phyloP scores from a whole-genome alignment of 2,329 filamentous ascomycete species.

The Sporothrix variecibatus region DNA sequence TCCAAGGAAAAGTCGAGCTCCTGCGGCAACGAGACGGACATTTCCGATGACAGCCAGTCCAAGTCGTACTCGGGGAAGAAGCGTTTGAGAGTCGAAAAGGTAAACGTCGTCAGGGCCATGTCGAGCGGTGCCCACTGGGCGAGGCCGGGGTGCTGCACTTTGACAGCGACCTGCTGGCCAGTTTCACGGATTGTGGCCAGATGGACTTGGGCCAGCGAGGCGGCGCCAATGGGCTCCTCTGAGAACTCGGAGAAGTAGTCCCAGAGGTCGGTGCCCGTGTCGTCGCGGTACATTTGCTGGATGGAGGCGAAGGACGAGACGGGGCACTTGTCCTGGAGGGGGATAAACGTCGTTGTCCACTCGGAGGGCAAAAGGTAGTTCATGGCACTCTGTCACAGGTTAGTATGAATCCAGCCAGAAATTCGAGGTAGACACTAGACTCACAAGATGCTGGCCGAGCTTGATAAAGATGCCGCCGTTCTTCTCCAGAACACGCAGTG shows the following conservation, averaged over 20 bases:
- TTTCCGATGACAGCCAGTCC: slow-evolving; percentile 91
- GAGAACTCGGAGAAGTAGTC: slow-evolving; percentile 89
- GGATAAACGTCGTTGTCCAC: slow-evolving; percentile 95
- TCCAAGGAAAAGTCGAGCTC: slow-evolving; percentile 90
- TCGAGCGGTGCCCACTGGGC: slow-evolving; percentile 91
- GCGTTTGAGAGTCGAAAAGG: slow-evolving; percentile 83
- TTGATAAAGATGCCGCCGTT: slow-evolving; percentile 99
- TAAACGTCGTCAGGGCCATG: slow-evolving; percentile 80
- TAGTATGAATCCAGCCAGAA: slow-evolving; percentile 26
- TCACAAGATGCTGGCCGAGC: slow-evolving; percentile 84
- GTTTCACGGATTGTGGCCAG: slow-evolving; percentile 79
- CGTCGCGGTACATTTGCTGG: slow-evolving; percentile 78
- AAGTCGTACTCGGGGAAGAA: slow-evolving; percentile 98
- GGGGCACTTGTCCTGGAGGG: slow-evolving; percentile 92
- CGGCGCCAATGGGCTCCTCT: slow-evolving; percentile 79
- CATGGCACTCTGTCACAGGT: slow-evolving; percentile 71
- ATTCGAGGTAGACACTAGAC: slow-evolving; percentile 22
- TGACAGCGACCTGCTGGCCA: slow-evolving; percentile 88
- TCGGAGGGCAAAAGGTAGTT: slow-evolving; percentile 88
- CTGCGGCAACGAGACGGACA: slow-evolving; percentile 86
- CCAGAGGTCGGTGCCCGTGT: slow-evolving; percentile 76
- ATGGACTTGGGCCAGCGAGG: slow-evolving; percentile 93
- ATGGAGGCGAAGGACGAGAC: slow-evolving; percentile 88
- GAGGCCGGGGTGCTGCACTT: slow-evolving; percentile 89
- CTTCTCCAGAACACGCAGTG: slow-evolving; percentile 83